Evolutionary conservation across 2,329 filamentous ascomycete species (phyloP), one percentile per base, ranked within the genome.

Genomic region (Fusarium sp.): DNA sequence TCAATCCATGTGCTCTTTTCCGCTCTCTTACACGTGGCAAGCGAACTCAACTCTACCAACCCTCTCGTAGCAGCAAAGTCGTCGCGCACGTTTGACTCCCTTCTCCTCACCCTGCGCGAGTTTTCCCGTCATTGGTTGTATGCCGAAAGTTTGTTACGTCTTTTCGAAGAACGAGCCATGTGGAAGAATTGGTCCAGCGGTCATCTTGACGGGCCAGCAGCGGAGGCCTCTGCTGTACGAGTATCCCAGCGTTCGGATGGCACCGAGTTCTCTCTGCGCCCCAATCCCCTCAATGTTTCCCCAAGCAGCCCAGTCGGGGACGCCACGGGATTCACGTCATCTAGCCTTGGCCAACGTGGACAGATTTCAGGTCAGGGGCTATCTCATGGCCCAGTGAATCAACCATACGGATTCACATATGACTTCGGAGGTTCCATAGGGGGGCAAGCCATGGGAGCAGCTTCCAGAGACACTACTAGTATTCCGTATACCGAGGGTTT

Each of bases 21-120:
- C 3, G 76, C 76, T 12, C 55, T 79, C 16, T 68, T 79, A 11
- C 74, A 79, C 18, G 69, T 78, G 12, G 70, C 68, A 13, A 74
- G 60, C 16, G 74, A 78, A 36, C 60, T 78, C 23, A 70, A 72
- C 51, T 77, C 77, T 3, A 13, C 54, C 31, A 80, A 75, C 47
- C 78, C 78, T 3, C 65, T 80, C 7, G 71, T 79, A 4, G 75
- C 73, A 15, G 74, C 75, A 27, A 78, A 78, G 60, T 77, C 77
- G 4, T 71, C 70, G 36, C 71, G 75, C 6, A 71, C 73, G 39
- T 75, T 75, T 39, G 74, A 78, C 10, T 76, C 75, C 8, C 71
- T 80, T 27, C 62, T 79, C n/a, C 47, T 70, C 10, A 73, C 76
- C 2, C 59, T 80, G 3, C 66, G 73, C 2, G 76, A 73, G 6